Evolutionary conservation across 73 alveolate genomes (phyloP), one percentile per base, ranked within the genome.

Genomic region (Uronychia binucleata): DNA sequence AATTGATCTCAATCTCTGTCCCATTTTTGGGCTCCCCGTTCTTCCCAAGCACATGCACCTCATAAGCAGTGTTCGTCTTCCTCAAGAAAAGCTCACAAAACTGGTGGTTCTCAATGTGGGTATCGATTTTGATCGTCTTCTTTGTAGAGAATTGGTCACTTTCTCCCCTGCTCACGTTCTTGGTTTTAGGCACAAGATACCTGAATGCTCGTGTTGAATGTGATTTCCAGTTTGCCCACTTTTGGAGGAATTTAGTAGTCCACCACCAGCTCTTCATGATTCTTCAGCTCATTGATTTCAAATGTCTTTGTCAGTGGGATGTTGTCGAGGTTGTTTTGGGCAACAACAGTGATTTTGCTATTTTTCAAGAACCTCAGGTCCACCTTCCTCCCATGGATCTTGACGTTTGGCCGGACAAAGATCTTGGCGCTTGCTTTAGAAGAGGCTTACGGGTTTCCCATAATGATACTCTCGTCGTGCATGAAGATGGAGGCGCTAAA

Each of bases 21-120:
- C 58, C 59, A 19, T 74, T 59, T 60, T 82, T 59, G 29, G 92
- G 87, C 82, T 86, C 94, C 29, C 92, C 93, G 78, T 86, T 88
- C 75, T 88, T 83, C 28, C 95, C 95, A 25, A 89, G 86, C 27
- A 31, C 35, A 28, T 83, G 57, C 75, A 78, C 28, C 34, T 34
- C 75, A 74, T 83, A 89, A 8, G 33, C 46, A 29, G 84, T 84
- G 11, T 84, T 34, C 0, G 8, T 26, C 58, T 59, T 59, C 34
- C 84, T 57, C 28, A 89, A 27, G 82, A 78, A 89, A 30, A 58
- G 74, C 35, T 89, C 92, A 33, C 30, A 57, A 77, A 89, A 59
- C 26, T 30, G 1, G 30, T 0, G 33, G 35, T 0, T 26, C 19
- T 11, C 26, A n/a, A 19, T 59, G 26, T 74, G 30, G 11, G 32